Conservation (phyloP, 2,329 filamentous ascomycete species). For the Verticillium tricorpus region DNA sequence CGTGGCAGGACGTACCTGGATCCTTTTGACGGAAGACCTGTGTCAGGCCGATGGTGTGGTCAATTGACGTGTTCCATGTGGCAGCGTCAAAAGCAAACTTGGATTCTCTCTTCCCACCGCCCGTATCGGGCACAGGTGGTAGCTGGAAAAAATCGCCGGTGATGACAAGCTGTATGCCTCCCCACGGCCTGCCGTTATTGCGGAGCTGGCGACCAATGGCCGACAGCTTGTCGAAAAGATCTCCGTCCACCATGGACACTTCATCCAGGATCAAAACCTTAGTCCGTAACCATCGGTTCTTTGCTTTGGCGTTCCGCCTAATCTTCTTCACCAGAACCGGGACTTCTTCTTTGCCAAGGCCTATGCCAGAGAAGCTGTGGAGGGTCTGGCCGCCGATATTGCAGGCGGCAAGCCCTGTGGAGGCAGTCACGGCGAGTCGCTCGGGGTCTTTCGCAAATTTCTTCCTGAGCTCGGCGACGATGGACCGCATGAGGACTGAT, state of each 20-base stretch:
- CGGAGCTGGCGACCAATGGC: conserved; percentile 79
- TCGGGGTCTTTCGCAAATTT: conserved; percentile 77
- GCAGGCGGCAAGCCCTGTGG: conserved; percentile 91
- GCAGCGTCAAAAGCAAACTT: conserved; percentile 92
- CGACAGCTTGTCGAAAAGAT: conserved; percentile 94
- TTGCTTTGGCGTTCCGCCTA: conserved; percentile 80
- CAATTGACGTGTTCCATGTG: conserved; percentile 88
- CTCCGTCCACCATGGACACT: conserved; percentile 97
- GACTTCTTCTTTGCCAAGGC: conserved; percentile 84
- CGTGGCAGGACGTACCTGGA: conserved; percentile 43
- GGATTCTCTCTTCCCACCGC: conserved; percentile 54
- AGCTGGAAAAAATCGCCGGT: conserved; percentile 98
- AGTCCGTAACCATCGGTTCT: conserved; percentile 81
- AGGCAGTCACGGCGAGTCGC: conserved; percentile 87
- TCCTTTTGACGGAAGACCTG: conserved; percentile 97
- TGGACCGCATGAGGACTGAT: conserved; percentile 89
- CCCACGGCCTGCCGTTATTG: conserved; percentile 89
- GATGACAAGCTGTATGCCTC: conserved; percentile 91
- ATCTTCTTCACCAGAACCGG: conserved; percentile 85
- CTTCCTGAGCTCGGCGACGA: conserved; percentile 73
- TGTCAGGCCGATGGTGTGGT: conserved; percentile 92
- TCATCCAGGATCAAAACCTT: conserved; percentile 90
- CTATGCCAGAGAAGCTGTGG: conserved; percentile 94
- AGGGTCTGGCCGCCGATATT: conserved; percentile 95
- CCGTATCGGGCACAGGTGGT: conserved; percentile 77